Percentiles rank a stretch among this genome's conserved stretches.
phyloP scores from a whole-genome alignment of 2,329 filamentous ascomycete genomes.

The Pyricularia grisea region DNA sequence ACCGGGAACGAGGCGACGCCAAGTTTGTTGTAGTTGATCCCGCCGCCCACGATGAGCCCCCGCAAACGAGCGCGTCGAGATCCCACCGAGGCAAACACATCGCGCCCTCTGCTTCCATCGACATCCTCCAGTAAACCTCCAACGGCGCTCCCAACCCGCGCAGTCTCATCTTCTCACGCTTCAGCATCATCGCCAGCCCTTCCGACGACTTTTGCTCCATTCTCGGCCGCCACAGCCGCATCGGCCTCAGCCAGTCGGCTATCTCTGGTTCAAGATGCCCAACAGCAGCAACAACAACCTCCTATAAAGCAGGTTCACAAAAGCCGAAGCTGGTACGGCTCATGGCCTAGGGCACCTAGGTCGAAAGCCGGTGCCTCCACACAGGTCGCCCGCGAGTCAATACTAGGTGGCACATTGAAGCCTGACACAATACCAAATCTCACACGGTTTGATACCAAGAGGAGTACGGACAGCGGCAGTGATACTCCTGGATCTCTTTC shows the following conservation, averaged over 20 bases:
- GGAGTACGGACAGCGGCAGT: constrained; percentile 13
- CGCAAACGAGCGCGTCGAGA: constrained; percentile 31
- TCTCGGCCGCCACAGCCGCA: background rate
- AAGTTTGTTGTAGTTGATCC: background rate
- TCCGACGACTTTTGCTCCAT: background rate
- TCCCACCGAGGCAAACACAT: constrained; percentile 13
- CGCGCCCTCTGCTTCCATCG: constrained; percentile 2
- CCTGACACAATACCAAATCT: constrained; percentile 37
- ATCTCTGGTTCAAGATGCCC: background rate
- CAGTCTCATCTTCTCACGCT: background rate
- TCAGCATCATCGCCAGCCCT: background rate
- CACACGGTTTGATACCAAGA: constrained; percentile 39
- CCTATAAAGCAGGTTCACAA: constrained; percentile 34
- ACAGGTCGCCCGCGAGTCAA: constrained; percentile 50
- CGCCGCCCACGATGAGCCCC: constrained; percentile 22
- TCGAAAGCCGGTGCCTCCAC: constrained; percentile 50
- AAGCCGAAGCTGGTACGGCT: constrained; percentile 52
- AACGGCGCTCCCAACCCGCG: background rate
- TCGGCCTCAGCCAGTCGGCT: background rate
- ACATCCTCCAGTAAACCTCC: background rate
- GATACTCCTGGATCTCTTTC: background rate
- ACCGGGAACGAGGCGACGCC: background rate
- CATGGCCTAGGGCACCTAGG: constrained; percentile 38
- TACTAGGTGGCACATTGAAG: constrained; percentile 44
- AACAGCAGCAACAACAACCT: background rate